These are phyloP conservation scores for Ajuga chamaepitys DNA, from an alignment of 257 asterid species.

Conservation along the genomic window DNA sequence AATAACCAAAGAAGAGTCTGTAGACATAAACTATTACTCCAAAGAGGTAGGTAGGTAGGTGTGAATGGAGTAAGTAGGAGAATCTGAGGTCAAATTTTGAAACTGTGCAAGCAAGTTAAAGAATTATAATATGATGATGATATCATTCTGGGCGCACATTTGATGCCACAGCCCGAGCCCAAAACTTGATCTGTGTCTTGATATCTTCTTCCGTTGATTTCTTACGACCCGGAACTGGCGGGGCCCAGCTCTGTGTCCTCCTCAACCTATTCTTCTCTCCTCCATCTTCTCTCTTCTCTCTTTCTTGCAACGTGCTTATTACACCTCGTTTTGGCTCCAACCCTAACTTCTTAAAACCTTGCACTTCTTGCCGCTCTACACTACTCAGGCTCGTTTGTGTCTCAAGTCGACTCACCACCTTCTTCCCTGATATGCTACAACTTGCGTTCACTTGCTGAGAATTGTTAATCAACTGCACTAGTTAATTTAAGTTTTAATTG, in stretches of 20 bases:
- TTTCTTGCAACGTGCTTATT: not conserved
- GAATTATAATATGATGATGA: constrained; percentile 14
- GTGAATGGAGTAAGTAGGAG: too few species aligned
- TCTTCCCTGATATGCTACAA: too few species aligned
- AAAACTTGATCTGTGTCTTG: constrained; percentile 74
- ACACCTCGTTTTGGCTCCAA: constrained; percentile 7
- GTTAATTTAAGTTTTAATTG: too few species aligned
- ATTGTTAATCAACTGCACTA: too few species aligned
- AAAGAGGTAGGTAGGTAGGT: too few species aligned
- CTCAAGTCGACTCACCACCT: constrained; percentile 13
- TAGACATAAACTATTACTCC: too few species aligned
- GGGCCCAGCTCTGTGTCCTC: constrained; percentile 17
- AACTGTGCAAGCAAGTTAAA: too few species aligned
- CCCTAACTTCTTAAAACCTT: constrained; percentile 30
- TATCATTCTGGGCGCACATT: constrained; percentile 54
- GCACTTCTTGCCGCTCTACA: constrained; percentile 20
- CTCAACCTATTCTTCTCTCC: constrained; percentile 11
- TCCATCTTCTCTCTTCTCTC: not conserved
- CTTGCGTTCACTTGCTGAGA: too few species aligned
- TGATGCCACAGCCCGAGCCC: constrained; percentile 96
- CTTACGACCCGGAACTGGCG: constrained; percentile 23
- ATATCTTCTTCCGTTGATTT: constrained; percentile 50
- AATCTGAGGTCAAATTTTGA: not conserved
- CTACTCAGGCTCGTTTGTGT: constrained; percentile 29
- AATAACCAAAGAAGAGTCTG: too few species aligned